A percentile compares a stretch with the other conserved stretches of the same genome.
Conservation (phyloP, 371 early-diverging fungal genomes). For the Basidiobolus meristosporus region DNA sequence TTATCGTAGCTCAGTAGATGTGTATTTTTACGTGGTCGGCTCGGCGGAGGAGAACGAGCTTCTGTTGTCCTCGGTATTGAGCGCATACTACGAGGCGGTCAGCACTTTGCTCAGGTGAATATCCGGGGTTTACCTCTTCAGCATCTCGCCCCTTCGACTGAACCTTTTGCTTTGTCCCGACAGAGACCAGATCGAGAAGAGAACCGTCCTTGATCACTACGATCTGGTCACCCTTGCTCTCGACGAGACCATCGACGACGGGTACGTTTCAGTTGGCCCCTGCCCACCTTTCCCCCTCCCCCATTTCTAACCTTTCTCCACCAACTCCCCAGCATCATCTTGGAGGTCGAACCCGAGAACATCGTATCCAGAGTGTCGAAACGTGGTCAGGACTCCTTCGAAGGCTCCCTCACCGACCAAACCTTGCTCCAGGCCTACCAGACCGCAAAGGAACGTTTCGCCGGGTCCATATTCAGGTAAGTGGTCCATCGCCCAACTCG, state of each 20-base stretch:
- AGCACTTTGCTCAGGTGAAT: constrained; percentile 59
- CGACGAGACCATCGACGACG: constrained; percentile 92
- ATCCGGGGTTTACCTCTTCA: no score
- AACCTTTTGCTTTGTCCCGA: neutral
- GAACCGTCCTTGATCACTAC: constrained; percentile 71
- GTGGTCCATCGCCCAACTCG: no score
- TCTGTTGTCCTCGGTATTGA: constrained; percentile 55
- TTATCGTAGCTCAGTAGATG: constrained; percentile 67
- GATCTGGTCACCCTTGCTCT: constrained; percentile 80
- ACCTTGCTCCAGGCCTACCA: constrained; percentile 76
- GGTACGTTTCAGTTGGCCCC: constrained; percentile 26
- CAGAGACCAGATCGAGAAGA: constrained; percentile 81
- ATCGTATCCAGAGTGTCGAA: constrained; percentile 84
- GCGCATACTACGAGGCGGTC: constrained; percentile 69
- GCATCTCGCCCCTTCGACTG: no score
- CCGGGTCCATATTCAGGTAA: constrained; percentile 52
- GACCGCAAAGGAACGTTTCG: constrained; percentile 74
- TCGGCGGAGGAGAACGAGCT: constrained; percentile 88
- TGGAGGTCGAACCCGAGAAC: constrained; percentile 76
- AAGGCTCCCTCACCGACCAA: constrained; percentile 80
- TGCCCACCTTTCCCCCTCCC: neutral
- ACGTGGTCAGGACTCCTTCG: constrained; percentile 54
- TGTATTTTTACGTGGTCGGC: constrained; percentile 81
- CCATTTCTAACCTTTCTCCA: neutral
- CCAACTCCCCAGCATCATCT: constrained; percentile 30